Evolutionary conservation across 2,329 filamentous ascomycete genomes (phyloP).

Genomic region (Penicillium decumbens): DNA sequence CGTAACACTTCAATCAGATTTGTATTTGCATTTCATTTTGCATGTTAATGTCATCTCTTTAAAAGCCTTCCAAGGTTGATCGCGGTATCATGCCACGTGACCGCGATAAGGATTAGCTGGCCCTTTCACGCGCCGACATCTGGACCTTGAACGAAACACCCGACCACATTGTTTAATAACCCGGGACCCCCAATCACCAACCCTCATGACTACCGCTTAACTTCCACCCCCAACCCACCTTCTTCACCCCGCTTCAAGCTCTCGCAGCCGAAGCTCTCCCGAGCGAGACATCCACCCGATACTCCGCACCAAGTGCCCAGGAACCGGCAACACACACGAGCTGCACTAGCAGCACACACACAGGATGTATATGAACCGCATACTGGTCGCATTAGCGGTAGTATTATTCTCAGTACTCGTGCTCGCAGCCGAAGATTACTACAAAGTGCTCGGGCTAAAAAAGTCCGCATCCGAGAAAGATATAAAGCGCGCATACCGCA

Average conservation of each 20-base stretch:
- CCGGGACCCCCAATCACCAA: neutral
- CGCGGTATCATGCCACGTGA: conserved; percentile 17
- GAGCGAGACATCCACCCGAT: conserved; percentile 1
- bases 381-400: conserved; percentile 33
- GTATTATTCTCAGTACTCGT: conserved; percentile 36
- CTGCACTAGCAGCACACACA: conserved; percentile 15
- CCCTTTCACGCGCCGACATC: conserved; percentile 10
- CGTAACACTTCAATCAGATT: neutral
- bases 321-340: conserved; percentile 4
- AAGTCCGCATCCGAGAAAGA: conserved; percentile 77
- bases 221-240: neutral
- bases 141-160: neutral
- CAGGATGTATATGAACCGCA: conserved; percentile 34
- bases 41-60: too few relatives aligned
- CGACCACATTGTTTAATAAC: neutral
- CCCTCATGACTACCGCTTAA: conserved; percentile 10
- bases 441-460: conserved; percentile 72
- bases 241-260: neutral
- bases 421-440: conserved; percentile 45
- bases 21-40: neutral
- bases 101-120: conserved; percentile 20
- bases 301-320: neutral
- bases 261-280: neutral
- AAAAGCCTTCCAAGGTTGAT: neutral
- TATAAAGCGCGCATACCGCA: conserved; percentile 89